A percentile compares a stretch with the other conserved stretches of the same genome.
Conservation (phyloP, 768 basidiomycete species). For the Sutorius australiensis region DNA sequence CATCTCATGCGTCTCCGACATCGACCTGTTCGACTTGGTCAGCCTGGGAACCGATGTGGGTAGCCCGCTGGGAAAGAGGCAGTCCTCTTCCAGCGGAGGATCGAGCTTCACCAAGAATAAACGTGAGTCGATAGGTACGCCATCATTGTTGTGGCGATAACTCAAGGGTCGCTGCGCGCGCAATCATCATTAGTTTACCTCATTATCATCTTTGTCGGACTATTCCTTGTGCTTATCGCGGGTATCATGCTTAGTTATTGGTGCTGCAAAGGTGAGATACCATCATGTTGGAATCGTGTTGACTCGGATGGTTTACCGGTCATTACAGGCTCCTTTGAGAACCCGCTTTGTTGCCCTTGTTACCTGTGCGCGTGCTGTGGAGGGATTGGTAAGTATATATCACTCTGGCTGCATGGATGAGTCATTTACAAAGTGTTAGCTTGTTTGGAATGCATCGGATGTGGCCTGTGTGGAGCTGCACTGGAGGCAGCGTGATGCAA, state of each 20-base stretch:
- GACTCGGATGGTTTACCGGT: background rate
- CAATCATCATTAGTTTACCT: constrained; percentile 46
- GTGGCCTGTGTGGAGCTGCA: constrained; percentile 61
- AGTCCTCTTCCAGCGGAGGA: constrained; percentile 9
- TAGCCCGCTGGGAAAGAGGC: constrained; percentile 26
- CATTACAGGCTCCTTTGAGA: constrained; percentile 48
- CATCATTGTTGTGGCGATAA: background rate
- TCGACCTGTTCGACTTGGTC: constrained; percentile 21
- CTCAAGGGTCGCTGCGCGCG: background rate
- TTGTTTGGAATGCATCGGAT: constrained; percentile 68
- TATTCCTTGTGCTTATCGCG: constrained; percentile 50
- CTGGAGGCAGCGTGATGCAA: constrained; percentile 15
- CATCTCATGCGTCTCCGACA: constrained; percentile 30
- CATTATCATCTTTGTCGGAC: constrained; percentile 61
- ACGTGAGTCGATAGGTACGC: constrained; percentile 30
- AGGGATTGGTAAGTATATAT: constrained; percentile 48
- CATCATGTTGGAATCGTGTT: background rate
- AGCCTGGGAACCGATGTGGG: constrained; percentile 27
- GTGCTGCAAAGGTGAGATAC: constrained; percentile 53
- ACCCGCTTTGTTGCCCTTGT: constrained; percentile 66
- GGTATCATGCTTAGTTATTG: constrained; percentile 59
- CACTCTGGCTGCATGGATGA: background rate
- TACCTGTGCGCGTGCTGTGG: constrained; percentile 73
- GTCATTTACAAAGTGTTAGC: constrained; percentile 34
- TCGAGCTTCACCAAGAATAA: constrained; percentile 40